Evolutionary conservation across 2,329 filamentous ascomycete species (phyloP).

Genomic region (Neocatenulostroma microsporum): DNA sequence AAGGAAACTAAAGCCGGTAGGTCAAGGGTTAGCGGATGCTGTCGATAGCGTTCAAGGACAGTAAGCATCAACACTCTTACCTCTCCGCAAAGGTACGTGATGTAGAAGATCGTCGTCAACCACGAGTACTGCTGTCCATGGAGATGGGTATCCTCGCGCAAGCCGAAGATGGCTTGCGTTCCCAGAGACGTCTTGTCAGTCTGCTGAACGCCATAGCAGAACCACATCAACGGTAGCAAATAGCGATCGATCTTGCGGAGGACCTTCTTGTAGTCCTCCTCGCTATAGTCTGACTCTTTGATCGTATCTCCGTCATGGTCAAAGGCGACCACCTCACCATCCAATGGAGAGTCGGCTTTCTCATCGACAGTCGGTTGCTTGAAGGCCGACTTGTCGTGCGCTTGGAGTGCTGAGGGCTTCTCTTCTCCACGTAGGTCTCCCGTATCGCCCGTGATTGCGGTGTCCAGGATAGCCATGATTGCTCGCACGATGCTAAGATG

Average conservation of each 20-base stretch:
- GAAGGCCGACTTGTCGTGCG: slow-evolving; percentile 6
- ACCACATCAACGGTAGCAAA: slow-evolving; percentile 42
- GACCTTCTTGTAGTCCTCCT: slow-evolving; percentile 21
- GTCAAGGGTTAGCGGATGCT: no score
- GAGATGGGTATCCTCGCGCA: slow-evolving; percentile 40
- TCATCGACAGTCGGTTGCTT: slow-evolving; percentile 1
- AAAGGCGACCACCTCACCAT: neutral
- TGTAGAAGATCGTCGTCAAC: slow-evolving; percentile 35
- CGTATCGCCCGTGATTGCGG: neutral
- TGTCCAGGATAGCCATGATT: no score
- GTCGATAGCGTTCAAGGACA: no score
- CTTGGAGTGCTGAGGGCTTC: slow-evolving; percentile 3
- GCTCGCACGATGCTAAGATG: no score
- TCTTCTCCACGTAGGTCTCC: slow-evolving; percentile 1
- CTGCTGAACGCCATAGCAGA: slow-evolving; percentile 45
- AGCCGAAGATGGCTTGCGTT: slow-evolving; percentile 41
- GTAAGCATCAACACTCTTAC: no score
- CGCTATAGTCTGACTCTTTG: slow-evolving; percentile 20
- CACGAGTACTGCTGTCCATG: slow-evolving; percentile 29
- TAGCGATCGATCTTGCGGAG: slow-evolving; percentile 38
- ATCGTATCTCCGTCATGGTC: slow-evolving; percentile 15
- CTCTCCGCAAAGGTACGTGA: slow-evolving; percentile 34
- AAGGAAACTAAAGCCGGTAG: no score
- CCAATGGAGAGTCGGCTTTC: neutral
- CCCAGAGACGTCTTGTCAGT: slow-evolving; percentile 37